A percentile compares a stretch with the other conserved stretches of the same genome.
phyloP scores from a whole-genome alignment of 139 green algal species.

The Chlamydomonas schloesseri region DNA sequence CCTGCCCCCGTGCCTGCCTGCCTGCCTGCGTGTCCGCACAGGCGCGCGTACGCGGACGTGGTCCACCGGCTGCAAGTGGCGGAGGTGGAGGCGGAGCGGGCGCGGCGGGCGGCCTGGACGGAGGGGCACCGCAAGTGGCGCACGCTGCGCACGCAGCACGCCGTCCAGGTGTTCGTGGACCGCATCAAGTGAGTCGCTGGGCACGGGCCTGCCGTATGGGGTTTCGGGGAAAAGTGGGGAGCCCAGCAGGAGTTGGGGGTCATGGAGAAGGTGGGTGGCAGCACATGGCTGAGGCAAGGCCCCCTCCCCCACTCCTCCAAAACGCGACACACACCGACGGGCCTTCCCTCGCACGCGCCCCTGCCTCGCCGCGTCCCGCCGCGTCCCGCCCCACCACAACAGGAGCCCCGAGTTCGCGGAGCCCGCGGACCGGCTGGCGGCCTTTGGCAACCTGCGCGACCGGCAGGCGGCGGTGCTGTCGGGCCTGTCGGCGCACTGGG shows the following conservation, averaged over 20 bases:
- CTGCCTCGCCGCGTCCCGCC: too few relatives aligned
- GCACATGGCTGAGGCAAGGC: too few relatives aligned
- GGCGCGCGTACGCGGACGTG: conserved; percentile 57
- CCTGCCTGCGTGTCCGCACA: too few relatives aligned
- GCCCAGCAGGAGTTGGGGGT: background rate
- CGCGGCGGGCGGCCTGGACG: conserved; percentile 57
- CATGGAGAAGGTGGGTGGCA: background rate
- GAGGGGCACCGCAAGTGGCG: conserved; percentile 60
- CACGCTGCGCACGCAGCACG: conserved; percentile 67
- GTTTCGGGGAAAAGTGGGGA: background rate
- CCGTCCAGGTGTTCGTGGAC: conserved; percentile 59
- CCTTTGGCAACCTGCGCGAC: conserved; percentile 52
- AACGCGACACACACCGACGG: too few relatives aligned
- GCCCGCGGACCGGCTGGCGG: conserved; percentile 54
- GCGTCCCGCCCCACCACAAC: too few relatives aligned
- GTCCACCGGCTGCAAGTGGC: conserved; percentile 59
- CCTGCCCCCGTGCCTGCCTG: too few relatives aligned
- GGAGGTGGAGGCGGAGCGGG: conserved; percentile 61
- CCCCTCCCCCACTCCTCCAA: too few relatives aligned
- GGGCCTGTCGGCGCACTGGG: conserved; percentile 31
- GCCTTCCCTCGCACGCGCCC: too few relatives aligned
- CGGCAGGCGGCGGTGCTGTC: conserved; percentile 48
- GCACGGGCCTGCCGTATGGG: background rate
- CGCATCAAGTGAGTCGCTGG: conserved; percentile 51
- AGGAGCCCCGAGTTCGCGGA: conserved; percentile 64